Base-by-base conservation (phyloP, 2,329 filamentous ascomycete species). In the Dactylonectria macrodidyma region DNA sequence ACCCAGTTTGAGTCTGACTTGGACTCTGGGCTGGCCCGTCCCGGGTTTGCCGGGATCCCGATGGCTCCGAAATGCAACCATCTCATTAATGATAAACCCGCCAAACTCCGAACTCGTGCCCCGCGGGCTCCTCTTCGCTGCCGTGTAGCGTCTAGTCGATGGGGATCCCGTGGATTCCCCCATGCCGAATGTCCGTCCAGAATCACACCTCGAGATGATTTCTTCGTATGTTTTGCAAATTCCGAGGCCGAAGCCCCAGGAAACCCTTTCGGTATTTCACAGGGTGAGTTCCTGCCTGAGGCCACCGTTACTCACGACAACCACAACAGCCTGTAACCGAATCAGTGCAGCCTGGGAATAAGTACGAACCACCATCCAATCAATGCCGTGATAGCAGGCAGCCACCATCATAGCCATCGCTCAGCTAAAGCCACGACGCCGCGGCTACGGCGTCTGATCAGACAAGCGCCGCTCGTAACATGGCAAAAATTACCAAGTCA, bases 401-500 rank as follows among this genome's bases (percentile, higher is more conserved):
- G 36, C 41, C 16, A 16, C 41, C 41, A 7, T 52, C 51, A 11
- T 34, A 10, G 19, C 14, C 47, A 12, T 12, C 33, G 8, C 33
- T 36, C 57, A 59, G 46, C 57, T 59, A 33, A 59, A 50, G n/a
- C 34, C 19, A 41, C 30, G 44, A 30, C 30, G 46, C 38, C 46
- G 33, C 57, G 48, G 46, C 50, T 36, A 46, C 26, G 36, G 46
- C 46, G 44, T 59, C 57, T 44, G 41, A n/a, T 38, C 46, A 51
- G 30, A 59, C 46, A 51, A 51, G 57, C 57, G 57, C 57, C 33
- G 8, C 46, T 16, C n/a, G 36, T n/a, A 46, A 51, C 22, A 19
- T 22, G 19, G 1, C 47, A 10, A 10, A 38, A 38, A 38, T 6
- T 38, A 9, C 36, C 36, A 10, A 3, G 36, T 38, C 36, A 9